phyloP scores from a whole-genome alignment of 169 alveolate genomes.

The Miamiensis avidus region DNA sequence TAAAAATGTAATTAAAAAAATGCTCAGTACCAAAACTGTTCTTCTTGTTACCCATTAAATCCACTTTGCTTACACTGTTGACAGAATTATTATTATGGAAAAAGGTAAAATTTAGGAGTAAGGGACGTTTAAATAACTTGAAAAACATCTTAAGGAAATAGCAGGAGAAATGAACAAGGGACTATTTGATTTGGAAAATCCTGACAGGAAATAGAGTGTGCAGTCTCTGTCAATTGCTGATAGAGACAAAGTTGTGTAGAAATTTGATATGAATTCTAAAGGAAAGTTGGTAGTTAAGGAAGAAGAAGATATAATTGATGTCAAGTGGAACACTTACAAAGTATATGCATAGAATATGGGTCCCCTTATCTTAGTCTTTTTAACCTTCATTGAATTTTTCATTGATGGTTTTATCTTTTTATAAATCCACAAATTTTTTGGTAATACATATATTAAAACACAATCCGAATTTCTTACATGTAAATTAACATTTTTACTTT shows the following conservation, averaged over 20 bases:
- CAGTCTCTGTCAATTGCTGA: not conserved
- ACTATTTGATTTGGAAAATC: not conserved
- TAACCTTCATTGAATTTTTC: not conserved
- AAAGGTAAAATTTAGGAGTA: not conserved
- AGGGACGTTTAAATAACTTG: slow-evolving; percentile 36
- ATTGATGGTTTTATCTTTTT: not conserved
- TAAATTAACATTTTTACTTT: no score
- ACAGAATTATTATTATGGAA: slow-evolving; percentile 13
- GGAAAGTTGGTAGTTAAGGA: not conserved
- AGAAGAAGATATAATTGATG: not conserved
- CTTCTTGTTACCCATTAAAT: slow-evolving; percentile 15
- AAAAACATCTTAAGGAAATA: slow-evolving; percentile 32
- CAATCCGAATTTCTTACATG: not conserved
- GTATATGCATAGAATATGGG: not conserved
- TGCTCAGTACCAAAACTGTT: slow-evolving; percentile 1
- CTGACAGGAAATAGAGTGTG: not conserved
- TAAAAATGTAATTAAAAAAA: slow-evolving; percentile 37
- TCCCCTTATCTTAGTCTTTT: not conserved
- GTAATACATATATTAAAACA: not conserved
- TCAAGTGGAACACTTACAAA: not conserved
- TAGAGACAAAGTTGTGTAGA: not conserved
- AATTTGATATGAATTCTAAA: no score
- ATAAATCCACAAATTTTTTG: not conserved
- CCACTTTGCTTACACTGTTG: not conserved
- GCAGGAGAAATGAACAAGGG: not conserved